phyloP scores from a whole-genome alignment of 169 alveolate genomes.

The Plasmodium vivax region DNA sequence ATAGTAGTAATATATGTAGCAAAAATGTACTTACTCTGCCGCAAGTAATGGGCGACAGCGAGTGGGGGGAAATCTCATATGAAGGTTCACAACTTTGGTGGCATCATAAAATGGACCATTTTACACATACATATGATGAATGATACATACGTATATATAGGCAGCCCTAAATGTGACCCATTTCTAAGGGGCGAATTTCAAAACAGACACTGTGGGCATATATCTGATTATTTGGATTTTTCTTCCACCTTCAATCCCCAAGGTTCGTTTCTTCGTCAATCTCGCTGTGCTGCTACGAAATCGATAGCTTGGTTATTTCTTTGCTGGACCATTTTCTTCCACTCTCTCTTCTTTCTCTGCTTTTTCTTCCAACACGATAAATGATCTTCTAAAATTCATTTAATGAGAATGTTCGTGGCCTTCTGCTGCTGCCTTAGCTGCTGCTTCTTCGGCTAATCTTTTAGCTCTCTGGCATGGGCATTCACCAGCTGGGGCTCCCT shows the following conservation, averaged over 20 bases:
- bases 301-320: neutral
- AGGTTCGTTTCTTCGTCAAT: neutral
- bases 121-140: neutral
- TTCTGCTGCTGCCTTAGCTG: neutral
- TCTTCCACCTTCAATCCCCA: neutral
- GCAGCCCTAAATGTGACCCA: neutral
- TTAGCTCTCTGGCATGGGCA: conserved; percentile 8
- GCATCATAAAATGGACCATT: neutral
- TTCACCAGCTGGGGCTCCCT: neutral
- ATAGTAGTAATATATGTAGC: neutral
- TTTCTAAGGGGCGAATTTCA: neutral
- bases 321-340: neutral
- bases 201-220: neutral
- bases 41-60: neutral
- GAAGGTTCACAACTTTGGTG: neutral
- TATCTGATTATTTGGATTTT: neutral
- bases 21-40: neutral
- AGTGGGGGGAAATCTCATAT: neutral
- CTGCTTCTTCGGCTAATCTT: neutral
- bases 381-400: neutral
- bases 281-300: neutral
- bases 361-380: neutral
- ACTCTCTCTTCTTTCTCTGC: neutral
- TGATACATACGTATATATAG: neutral
- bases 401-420: neutral